These are phyloP conservation scores for Pulveroboletus ravenelii DNA, from an alignment of 768 basidiomycete species.

Conservation along the genomic window DNA sequence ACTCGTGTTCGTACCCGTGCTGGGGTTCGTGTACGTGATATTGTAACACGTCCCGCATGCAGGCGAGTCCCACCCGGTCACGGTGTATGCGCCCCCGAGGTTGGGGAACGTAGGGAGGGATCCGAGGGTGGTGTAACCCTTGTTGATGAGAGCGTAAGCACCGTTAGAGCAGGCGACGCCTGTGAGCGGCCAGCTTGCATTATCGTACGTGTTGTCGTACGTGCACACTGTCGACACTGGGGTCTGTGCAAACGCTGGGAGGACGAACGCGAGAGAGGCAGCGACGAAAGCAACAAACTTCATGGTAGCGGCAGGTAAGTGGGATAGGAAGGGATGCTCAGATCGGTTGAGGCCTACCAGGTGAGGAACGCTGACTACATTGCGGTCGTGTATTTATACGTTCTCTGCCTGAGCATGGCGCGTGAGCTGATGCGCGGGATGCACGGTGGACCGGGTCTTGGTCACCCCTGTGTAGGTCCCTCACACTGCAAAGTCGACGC, in stretches of 20 bases:
- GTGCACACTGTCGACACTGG: slow-evolving; percentile 12
- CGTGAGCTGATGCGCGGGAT: not conserved
- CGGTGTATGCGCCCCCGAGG: slow-evolving; percentile 32
- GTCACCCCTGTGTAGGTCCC: not conserved
- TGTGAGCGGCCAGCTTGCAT: slow-evolving; percentile 13
- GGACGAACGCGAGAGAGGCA: slow-evolving; percentile 9
- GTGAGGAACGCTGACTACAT: not conserved
- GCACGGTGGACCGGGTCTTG: not conserved
- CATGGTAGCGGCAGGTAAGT: slow-evolving; percentile 12
- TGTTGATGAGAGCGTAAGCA: slow-evolving; percentile 25
- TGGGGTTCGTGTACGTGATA: slow-evolving; percentile 20
- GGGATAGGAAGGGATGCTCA: not conserved
- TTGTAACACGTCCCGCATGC: slow-evolving; percentile 33
- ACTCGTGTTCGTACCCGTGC: slow-evolving; percentile 1
- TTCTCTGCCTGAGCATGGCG: not conserved
- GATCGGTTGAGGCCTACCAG: not conserved
- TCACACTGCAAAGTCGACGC: not conserved
- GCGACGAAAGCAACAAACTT: slow-evolving; percentile 19
- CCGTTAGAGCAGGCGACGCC: slow-evolving; percentile 33
- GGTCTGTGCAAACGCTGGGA: slow-evolving; percentile 16
- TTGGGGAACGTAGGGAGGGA: slow-evolving; percentile 30
- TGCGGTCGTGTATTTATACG: slow-evolving; percentile 13
- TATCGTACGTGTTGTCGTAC: slow-evolving; percentile 32
- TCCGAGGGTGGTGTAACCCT: slow-evolving; percentile 32
- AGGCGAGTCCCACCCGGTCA: slow-evolving; percentile 27